Percentiles rank a stretch among this genome's conserved stretches.
phyloP scores from a whole-genome alignment of 371 early-diverging fungal species.

The Ordospora colligata region DNA sequence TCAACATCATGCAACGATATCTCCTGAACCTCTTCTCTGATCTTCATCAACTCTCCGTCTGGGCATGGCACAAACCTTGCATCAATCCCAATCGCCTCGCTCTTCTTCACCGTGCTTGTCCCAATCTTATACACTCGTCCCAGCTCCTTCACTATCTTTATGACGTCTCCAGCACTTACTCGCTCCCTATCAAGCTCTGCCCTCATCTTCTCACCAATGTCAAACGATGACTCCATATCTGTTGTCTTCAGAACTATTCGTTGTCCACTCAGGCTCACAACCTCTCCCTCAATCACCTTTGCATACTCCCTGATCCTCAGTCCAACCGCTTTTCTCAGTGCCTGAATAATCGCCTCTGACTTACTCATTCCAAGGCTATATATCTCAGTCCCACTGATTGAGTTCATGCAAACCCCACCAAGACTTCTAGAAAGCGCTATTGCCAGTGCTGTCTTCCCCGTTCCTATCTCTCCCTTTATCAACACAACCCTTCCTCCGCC shows the following conservation, averaged over 20 bases:
- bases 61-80: constrained; percentile 92
- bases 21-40: constrained; percentile 82
- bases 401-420: constrained; percentile 88
- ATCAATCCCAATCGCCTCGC: constrained; percentile 78
- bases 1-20: constrained; percentile 96
- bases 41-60: constrained; percentile 92
- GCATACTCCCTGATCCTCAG: constrained; percentile 92
- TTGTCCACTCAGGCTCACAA: constrained; percentile 80
- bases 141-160: constrained; percentile 91
- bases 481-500: constrained; percentile 78
- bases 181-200: constrained; percentile 87
- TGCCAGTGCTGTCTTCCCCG: constrained; percentile 70
- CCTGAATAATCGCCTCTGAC: constrained; percentile 91
- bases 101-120: constrained; percentile 76
- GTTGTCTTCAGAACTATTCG: constrained; percentile 93
- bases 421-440: constrained; percentile 76
- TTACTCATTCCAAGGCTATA: constrained; percentile 92
- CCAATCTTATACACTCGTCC: constrained; percentile 91
- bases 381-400: constrained; percentile 86
- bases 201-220: constrained; percentile 92
- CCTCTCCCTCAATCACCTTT: constrained; percentile 93
- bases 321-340: constrained; percentile 84
- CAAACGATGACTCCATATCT: constrained; percentile 98
- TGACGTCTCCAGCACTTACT: constrained; percentile 84
- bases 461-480: constrained; percentile 89